Evolutionary conservation across 257 asterid species (phyloP).

Genomic region (Voacanga thouarsii): DNA sequence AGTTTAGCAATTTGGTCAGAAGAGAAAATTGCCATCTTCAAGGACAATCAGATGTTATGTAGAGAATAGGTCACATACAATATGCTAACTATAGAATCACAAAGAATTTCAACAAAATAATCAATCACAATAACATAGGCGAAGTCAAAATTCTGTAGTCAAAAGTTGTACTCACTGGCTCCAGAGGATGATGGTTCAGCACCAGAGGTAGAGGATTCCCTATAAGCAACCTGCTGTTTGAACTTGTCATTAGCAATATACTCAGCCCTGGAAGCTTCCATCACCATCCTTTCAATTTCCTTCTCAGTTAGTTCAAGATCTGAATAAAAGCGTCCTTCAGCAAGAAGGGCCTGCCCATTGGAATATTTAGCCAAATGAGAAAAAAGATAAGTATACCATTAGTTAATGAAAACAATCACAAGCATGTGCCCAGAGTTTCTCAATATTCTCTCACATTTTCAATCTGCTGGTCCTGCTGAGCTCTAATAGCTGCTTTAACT

Average conservation of each 20-base stretch:
- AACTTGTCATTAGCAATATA: conserved; percentile 65
- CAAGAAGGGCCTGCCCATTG: conserved; percentile 76
- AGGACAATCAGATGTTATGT: neutral
- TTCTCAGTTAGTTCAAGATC: conserved; percentile 97
- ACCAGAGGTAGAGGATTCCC: conserved; percentile 80
- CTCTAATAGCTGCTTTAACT: conserved; percentile 96
- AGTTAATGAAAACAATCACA: neutral
- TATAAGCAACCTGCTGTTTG: conserved; percentile 53
- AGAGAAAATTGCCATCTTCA: neutral
- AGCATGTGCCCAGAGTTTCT: neutral
- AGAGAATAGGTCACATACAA: neutral
- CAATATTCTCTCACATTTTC: conserved; percentile 55
- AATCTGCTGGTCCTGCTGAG: conserved; percentile 99
- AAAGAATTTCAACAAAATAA: neutral
- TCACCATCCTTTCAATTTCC: conserved; percentile 96
- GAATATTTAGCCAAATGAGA: conserved; percentile 10
- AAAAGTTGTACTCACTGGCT: conserved; percentile 59
- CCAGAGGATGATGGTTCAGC: conserved; percentile 99
- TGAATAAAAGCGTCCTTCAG: conserved; percentile 95
- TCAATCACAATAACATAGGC: neutral
- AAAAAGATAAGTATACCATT: neutral
- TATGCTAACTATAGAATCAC: neutral
- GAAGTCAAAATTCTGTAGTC: neutral
- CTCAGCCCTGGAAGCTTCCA: conserved; percentile 96
- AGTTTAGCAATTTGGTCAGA: neutral